A percentile compares a stretch with the other conserved stretches of the same genome.
phyloP scores from a whole-genome alignment of 257 asterid genomes.

The Penstemon barbatus region DNA sequence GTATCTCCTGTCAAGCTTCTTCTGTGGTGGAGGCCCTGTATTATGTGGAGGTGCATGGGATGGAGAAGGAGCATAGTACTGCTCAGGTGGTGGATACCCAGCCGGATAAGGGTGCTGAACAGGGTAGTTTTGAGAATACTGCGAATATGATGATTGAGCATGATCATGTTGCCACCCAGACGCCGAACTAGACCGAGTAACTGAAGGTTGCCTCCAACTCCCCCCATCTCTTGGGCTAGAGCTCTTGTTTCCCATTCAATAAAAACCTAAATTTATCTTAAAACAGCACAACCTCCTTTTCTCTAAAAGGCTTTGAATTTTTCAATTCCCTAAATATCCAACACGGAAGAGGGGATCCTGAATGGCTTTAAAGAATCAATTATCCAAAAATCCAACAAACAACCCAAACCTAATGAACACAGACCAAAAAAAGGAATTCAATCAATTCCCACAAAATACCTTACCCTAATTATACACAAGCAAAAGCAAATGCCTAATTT shows the following conservation, averaged over 20 bases:
- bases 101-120: constrained; percentile 37
- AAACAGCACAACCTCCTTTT: constrained; percentile 16
- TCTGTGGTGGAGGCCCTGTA: constrained; percentile 38
- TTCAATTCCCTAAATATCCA: background rate
- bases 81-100: constrained; percentile 38
- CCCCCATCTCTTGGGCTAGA: constrained; percentile 51
- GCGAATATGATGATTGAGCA: constrained; percentile 48
- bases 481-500: background rate
- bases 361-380: constrained; percentile 1
- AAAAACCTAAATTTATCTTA: constrained; percentile 21
- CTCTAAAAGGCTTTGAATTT: background rate
- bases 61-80: constrained; percentile 32
- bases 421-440: constrained; percentile 1
- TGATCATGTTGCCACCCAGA: constrained; percentile 49
- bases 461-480: constrained; percentile 6
- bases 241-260: constrained; percentile 77
- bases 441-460: constrained; percentile 7
- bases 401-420: background rate
- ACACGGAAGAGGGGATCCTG: background rate
- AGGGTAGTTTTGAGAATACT: constrained; percentile 51
- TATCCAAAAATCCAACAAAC: constrained; percentile 16
- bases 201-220: constrained; percentile 57
- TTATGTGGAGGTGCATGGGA: constrained; percentile 41
- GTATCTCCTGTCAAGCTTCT: constrained; percentile 76
- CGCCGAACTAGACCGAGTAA: constrained; percentile 41